Evolutionary conservation across 352 stramenopile genomes (phyloP), one percentile per base, ranked within the genome.

Genomic region (Nothophytophthora sp.): DNA sequence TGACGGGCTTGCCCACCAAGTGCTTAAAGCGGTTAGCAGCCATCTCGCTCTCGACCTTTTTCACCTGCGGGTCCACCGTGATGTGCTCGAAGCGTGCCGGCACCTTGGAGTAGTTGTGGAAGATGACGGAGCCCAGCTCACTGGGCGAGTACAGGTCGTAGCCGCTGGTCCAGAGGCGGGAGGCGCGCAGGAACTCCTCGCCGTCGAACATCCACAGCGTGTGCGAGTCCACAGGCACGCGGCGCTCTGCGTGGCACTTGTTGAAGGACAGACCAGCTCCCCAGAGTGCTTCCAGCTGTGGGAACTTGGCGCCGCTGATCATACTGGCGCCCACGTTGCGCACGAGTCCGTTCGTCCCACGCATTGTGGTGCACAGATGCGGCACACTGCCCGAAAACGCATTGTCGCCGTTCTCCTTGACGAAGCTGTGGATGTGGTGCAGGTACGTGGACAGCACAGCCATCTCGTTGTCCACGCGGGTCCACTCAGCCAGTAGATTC

Each of bases 361-460:
- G 79, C 37, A 72, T 89, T 12, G 84, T 92, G 35, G 77, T 79
- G 58, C 84, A 92, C 34, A 92, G 47, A 40, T 94, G 84, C 34
- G 81, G 84, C 18, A 89, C 57, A 38, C 73, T 87, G 5, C 64
- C 70, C 13, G 70, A 69, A 9, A 67, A 47, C 27, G 68, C 82
- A 60, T 94, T 92, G 62, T 90, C 76, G 34, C 81, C 84, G 39
- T 91, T 90, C 41, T 81, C 67, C 49, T 80, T 72, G 41, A 92
- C 72, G 52, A 90, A 92, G 57, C 92, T 69, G 63, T 94, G 76
- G 40, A 90, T 76, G 55, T 94, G 73, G 54, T 94, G 84, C 47
- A 92, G 25, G 46, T 95, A 95, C 35, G 80, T 92, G 9, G 81
- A 75, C 24, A 95, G 59, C 44, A 95, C 68, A 6, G 81, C 85